Evolutionary conservation across 345 rosid genomes (phyloP).

Genomic region (Pistacia atlantica): DNA sequence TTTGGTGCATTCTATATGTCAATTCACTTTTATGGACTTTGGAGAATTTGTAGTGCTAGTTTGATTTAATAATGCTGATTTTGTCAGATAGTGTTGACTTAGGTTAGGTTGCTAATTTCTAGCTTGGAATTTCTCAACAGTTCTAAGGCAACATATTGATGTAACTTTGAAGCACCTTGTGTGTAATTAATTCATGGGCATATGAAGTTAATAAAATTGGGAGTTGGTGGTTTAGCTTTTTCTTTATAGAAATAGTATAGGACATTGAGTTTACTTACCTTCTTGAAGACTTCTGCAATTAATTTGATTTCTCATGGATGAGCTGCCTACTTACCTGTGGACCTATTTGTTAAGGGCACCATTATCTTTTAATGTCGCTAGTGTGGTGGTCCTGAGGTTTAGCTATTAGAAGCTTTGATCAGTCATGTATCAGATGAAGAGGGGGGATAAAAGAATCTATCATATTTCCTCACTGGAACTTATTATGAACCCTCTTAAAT

Average conservation of each 20-base stretch:
- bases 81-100: background rate
- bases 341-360: too few relatives aligned
- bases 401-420: too few relatives aligned
- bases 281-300: background rate
- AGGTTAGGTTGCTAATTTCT: background rate
- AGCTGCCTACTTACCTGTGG: background rate
- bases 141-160: background rate
- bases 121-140: background rate
- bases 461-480: too few relatives aligned
- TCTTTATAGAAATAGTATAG: too few relatives aligned
- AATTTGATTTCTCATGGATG: background rate
- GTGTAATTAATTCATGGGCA: background rate
- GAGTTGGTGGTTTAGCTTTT: too few relatives aligned
- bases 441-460: too few relatives aligned
- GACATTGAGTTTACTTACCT: too few relatives aligned
- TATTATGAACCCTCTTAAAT: too few relatives aligned
- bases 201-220: background rate
- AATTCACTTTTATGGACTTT: background rate
- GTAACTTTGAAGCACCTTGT: background rate
- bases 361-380: too few relatives aligned
- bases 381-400: too few relatives aligned
- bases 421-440: too few relatives aligned
- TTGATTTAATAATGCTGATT: background rate
- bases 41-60: background rate
- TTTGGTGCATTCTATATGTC: background rate